A percentile compares a stretch with the other conserved stretches of the same genome.
These are phyloP conservation scores for Penicillium pulvis DNA, from an alignment of 495 filamentous ascomycete species.

Conservation along the genomic window DNA sequence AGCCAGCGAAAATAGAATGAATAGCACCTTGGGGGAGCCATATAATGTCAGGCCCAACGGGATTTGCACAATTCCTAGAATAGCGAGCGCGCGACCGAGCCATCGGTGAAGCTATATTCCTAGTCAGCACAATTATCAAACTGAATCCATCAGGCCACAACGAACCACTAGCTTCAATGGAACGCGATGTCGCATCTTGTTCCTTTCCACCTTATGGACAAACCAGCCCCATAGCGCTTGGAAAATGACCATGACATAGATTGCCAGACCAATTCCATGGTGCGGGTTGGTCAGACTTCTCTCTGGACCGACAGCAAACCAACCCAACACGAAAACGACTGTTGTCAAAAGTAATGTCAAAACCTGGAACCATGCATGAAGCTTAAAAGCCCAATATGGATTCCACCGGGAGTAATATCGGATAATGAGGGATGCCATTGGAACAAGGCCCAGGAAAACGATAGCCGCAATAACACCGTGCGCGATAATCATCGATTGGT, in stretches of 20 bases:
- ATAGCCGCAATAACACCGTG: constrained; percentile 87
- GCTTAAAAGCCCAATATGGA: constrained; percentile 66
- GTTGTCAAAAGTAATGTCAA: constrained; percentile 53
- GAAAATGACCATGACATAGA: constrained; percentile 81
- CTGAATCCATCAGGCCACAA: background rate
- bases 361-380: constrained; percentile 88
- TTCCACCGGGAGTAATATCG: constrained; percentile 69
- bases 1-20: constrained; percentile 81
- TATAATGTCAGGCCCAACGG: constrained; percentile 90
- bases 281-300: constrained; percentile 91
- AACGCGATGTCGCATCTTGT: constrained; percentile 55
- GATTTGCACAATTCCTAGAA: constrained; percentile 85
- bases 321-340: constrained; percentile 33
- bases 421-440: constrained; percentile 72
- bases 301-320: constrained; percentile 41
- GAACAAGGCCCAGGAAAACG: constrained; percentile 83
- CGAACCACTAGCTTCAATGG: constrained; percentile 73
- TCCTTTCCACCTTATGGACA: constrained; percentile 63
- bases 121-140: background rate
- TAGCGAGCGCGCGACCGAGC: constrained; percentile 72
- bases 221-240: constrained; percentile 79
- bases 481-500: constrained; percentile 75
- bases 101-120: constrained; percentile 71
- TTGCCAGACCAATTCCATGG: constrained; percentile 87
- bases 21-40: constrained; percentile 80